A percentile compares a stretch with the other conserved stretches of the same genome.
Evolutionary conservation across 345 rosid species (phyloP).

Genomic region (Lagerstroemia speciosa): DNA sequence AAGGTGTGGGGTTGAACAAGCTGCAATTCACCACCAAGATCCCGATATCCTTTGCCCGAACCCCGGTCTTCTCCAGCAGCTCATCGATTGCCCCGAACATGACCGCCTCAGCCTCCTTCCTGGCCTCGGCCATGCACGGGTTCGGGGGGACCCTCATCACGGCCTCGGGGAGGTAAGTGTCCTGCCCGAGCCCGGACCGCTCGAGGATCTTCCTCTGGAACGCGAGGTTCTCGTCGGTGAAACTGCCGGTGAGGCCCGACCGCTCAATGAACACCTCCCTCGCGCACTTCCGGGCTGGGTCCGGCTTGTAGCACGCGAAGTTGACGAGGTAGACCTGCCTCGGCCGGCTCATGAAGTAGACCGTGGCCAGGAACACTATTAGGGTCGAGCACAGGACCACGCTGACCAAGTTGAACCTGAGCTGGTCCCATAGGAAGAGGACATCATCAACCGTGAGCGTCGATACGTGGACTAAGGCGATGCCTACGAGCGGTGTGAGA

Average conservation of each 20-base stretch:
- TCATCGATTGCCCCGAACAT: constrained; percentile 60
- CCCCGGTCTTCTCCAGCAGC: constrained; percentile 47
- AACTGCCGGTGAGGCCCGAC: constrained; percentile 27
- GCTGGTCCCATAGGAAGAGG: constrained; percentile 39
- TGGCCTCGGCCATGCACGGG: constrained; percentile 53
- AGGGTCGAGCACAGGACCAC: constrained; percentile 31
- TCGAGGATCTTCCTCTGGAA: constrained; percentile 79
- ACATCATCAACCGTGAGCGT: constrained; percentile 31
- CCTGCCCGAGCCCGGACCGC: constrained; percentile 72
- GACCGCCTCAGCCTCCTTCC: constrained; percentile 57
- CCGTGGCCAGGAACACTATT: constrained; percentile 40
- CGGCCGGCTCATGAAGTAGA: constrained; percentile 64
- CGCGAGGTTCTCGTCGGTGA: constrained; percentile 52
- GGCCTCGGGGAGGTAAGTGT: constrained; percentile 70
- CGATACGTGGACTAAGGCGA: constrained; percentile 44
- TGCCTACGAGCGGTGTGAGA: constrained; percentile 28
- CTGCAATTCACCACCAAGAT: constrained; percentile 57
- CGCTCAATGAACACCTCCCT: constrained; percentile 39
- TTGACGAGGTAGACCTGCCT: constrained; percentile 54
- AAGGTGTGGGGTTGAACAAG: constrained; percentile 61
- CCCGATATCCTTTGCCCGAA: constrained; percentile 56
- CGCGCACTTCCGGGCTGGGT: constrained; percentile 29
- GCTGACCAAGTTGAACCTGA: constrained; percentile 42
- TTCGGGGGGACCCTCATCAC: constrained; percentile 42
- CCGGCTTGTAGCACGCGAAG: constrained; percentile 59